Base-by-base conservation (phyloP, 2,329 filamentous ascomycete species). In the Ophiostoma quercus region DNA sequence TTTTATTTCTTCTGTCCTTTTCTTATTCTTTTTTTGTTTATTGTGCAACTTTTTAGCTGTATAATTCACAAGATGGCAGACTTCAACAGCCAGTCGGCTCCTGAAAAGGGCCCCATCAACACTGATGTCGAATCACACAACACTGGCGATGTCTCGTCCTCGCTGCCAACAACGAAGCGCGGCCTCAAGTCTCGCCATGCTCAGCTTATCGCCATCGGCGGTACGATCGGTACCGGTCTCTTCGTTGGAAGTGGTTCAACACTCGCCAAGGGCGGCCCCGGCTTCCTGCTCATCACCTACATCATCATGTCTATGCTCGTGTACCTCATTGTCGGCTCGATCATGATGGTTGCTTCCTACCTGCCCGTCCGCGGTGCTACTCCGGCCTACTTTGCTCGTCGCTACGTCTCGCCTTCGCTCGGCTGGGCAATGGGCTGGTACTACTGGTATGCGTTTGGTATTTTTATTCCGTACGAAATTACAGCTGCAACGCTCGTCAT, bases 391-490 rank as follows among this genome's bases (percentile, higher is more conserved):
- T 60, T 60, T 60, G 54, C 54, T 60, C 54, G 54, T 60, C 54
- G 54, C 22, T 60, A 60, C 54, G 54, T 60, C 22, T 60, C 54
- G 54, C 54, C 54, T 60, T 60, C 54, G 22, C 54, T 60, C n/a
- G 54, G 54, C 54, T 60, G 54, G 54, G 22, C 54, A 60, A 60
- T 60, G 54, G 54, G 54, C 3, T 60, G 54, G 54, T 60, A 60
- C 54, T 60, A 60, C 54, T 60, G 54, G 54, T 60, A 60, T 60
- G 54, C 54, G 22, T 60, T 60, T 60, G 54, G 54, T 12, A 60
- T 60, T 14, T 60, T 29, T 60, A 60, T 60, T 60, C 54, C 54
- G 16, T 60, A 60, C 54, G 54, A 60, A 60, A 60, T 60, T 14
- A 60, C 54, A 16, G 54, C 54, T 60, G 54, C 54, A 6, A 60